Conservation (phyloP, 176 grass and related monocot species). For the Zea mays region Zm-B73-REFERENCE-NAM-5.0 NC_050097.1:117153501-117154000, state of each 20-base stretch:
- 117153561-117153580: not conserved
- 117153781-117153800: too few relatives aligned
- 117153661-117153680: conserved; percentile 77
- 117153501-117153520: not conserved
- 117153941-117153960: not conserved
- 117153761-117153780: not conserved
- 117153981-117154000: not conserved
- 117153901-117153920: too few relatives aligned
- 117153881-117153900: too few relatives aligned
- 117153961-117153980: not conserved
- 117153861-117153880: too few relatives aligned
- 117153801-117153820: too few relatives aligned
- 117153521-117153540: not conserved
- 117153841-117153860: too few relatives aligned
- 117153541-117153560: not conserved
- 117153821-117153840: too few relatives aligned
- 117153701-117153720: conserved; percentile 87
- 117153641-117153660: not conserved
- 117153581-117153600: not conserved
- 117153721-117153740: conserved; percentile 34
- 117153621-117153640: not conserved
- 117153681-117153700: conserved; percentile 92
- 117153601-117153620: not conserved
- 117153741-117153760: not conserved
- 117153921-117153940: too few relatives aligned